Evolutionary conservation across 768 basidiomycete genomes (phyloP), one percentile per base, ranked within the genome.

Genomic region (Pluteus cervinus): DNA sequence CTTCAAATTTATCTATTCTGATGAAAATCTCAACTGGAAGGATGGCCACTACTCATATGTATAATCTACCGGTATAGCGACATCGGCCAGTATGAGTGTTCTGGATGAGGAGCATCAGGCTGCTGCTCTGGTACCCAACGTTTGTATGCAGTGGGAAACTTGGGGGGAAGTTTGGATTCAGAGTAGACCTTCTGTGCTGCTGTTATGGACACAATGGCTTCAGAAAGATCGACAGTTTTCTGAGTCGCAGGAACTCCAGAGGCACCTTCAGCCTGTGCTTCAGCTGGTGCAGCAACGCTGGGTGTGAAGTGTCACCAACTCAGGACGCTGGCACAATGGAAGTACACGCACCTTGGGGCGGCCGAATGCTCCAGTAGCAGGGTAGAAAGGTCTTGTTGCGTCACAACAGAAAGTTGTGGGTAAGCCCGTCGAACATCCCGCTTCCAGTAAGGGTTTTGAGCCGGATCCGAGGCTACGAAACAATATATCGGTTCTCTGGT

Each of bases 401-500:
- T 87, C 41, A 97, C 71, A 14, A 89, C 79, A 3, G 90, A 92
- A 20, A 91, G 79, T 48, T 84, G 87, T n/a, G 92, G 90, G 60
- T 92, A 96, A 24, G 79, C 79, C 36, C 92, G 80, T 40, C 91
- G 81, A 51, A 93, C 86, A 63, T 96, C 92, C 44, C 92, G 86
- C 62, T 94, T 94, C 82, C 85, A 93, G 72, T 97, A 97, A 39
- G 86, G 86, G 59, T 89, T 90, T 66, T 88, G 74, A 22, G 88
- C 88, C 25, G 76, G 76, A 61, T 91, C 88, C 29, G 87, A 90
- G 16, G 86, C 87, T 87, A 36, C n/a, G 30, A 39, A 4, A 16
- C 36, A 39, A 8, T n/a, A n/a, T n/a, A n/a, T n/a, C n/a, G n/a
- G n/a, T n/a, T n/a, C n/a, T n/a, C n/a, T n/a, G n/a, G n/a, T n/a